These are phyloP conservation scores for Zygosaccharomyces pseudorouxii DNA, from an alignment of 805 yeast genomes.

Conservation along the genomic window DNA sequence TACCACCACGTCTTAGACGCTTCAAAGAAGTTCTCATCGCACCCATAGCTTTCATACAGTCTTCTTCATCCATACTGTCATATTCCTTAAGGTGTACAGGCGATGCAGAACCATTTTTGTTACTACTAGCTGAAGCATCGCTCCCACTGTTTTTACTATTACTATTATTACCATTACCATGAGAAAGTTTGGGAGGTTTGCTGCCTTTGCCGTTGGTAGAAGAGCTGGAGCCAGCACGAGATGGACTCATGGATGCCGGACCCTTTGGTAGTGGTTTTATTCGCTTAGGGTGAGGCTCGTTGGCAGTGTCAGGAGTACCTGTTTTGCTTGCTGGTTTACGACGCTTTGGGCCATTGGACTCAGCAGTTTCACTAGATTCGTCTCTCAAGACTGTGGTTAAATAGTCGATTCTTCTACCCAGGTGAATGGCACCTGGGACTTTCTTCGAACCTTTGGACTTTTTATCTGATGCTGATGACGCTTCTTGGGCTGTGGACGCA, in stretches of 20 bases:
- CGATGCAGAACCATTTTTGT: slow-evolving; percentile 3
- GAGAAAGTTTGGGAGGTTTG: slow-evolving; percentile 6
- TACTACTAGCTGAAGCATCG: not conserved
- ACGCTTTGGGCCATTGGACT: slow-evolving; percentile 28
- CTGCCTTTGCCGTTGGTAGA: slow-evolving; percentile 5
- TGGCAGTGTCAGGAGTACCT: slow-evolving; percentile 17
- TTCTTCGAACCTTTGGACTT: slow-evolving; percentile 44
- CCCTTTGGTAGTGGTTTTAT: slow-evolving; percentile 29
- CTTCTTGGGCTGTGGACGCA: not conserved
- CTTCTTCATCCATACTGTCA: slow-evolving; percentile 72
- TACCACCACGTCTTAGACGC: slow-evolving; percentile 63
- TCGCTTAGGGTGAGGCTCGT: slow-evolving; percentile 19
- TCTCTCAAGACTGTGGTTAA: slow-evolving; percentile 66
- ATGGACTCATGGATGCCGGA: slow-evolving; percentile 22
- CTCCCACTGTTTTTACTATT: slow-evolving; percentile 5
- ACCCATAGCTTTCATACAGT: slow-evolving; percentile 55
- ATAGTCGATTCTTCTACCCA: slow-evolving; percentile 88
- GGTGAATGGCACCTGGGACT: slow-evolving; percentile 88
- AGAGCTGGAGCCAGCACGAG: slow-evolving; percentile 6
- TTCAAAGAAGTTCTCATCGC: slow-evolving; percentile 65
- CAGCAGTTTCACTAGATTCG: slow-evolving; percentile 36
- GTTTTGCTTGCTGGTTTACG: slow-evolving; percentile 30
- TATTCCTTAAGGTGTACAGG: slow-evolving; percentile 45
- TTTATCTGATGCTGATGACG: slow-evolving; percentile 13
- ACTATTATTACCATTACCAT: not conserved